Conservation (phyloP, 2,329 filamentous ascomycete species). For the Plectosphaerella plurivora region DNA sequence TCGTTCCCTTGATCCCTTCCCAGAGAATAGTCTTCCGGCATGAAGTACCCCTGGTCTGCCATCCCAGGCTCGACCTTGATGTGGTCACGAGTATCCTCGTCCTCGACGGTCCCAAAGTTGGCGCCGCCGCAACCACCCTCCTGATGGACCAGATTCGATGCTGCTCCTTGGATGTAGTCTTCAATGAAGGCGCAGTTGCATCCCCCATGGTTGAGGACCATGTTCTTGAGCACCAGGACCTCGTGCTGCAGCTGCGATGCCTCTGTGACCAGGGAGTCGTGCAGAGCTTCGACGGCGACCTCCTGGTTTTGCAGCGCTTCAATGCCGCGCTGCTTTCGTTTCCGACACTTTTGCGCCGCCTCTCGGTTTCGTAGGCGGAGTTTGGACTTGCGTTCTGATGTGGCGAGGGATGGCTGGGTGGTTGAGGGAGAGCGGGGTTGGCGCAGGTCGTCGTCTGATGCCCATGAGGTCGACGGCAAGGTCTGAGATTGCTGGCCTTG, state of each 20-base stretch:
- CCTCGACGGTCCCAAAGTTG: not conserved
- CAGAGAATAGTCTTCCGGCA: no score
- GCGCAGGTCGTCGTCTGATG: no score
- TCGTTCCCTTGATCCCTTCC: no score
- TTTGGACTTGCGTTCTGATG: conserved; percentile 7
- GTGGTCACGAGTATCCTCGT: no score
- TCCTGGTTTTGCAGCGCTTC: conserved; percentile 10
- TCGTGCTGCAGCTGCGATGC: conserved; percentile 6
- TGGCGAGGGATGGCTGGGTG: not conserved
- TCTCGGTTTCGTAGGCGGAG: conserved; percentile 11
- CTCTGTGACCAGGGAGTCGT: conserved; percentile 8
- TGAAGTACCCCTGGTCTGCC: no score
- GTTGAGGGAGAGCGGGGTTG: no score
- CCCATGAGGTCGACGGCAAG: no score
- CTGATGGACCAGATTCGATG: conserved; percentile 5
- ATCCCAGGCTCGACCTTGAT: no score
- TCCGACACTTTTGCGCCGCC: conserved; percentile 12
- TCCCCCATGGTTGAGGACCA: conserved; percentile 10
- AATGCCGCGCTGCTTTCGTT: conserved; percentile 12
- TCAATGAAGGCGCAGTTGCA: conserved; percentile 11
- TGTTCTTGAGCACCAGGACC: conserved; percentile 11
- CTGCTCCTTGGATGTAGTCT: conserved; percentile 9
- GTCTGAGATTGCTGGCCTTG: no score
- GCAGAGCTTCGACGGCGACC: conserved; percentile 11
- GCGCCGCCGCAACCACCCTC: not conserved